Conservation (phyloP, 106 monocot genomes). For the Dactylorhiza incarnata region DNA sequence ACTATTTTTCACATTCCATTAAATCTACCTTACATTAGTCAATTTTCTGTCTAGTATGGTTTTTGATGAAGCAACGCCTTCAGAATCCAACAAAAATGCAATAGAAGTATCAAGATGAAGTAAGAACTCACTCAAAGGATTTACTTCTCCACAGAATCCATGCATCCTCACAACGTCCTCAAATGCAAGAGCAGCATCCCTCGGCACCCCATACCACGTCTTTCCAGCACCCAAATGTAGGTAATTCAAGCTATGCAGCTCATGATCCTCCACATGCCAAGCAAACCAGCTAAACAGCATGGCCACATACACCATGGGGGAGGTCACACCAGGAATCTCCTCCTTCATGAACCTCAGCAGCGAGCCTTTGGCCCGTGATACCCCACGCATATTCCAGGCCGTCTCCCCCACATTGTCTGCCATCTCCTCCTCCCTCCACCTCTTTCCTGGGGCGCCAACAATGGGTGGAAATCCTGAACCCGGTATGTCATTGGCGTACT, state of each 20-base stretch:
- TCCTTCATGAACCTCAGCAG: conserved; percentile 77
- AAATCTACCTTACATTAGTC: neutral
- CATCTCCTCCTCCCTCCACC: conserved; percentile 28
- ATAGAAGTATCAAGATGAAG: neutral
- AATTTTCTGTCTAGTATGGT: neutral
- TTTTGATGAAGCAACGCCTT: neutral
- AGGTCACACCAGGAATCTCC: conserved; percentile 83
- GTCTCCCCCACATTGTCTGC: conserved; percentile 57
- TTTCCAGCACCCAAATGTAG: conserved; percentile 71
- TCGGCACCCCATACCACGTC: conserved; percentile 89
- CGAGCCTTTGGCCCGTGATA: conserved; percentile 54
- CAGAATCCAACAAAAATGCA: neutral
- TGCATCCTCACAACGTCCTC: conserved; percentile 80
- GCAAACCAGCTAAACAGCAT: conserved; percentile 97
- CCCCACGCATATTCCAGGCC: conserved; percentile 82
- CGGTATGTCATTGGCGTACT: conserved; percentile 84
- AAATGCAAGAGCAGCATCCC: conserved; percentile 68
- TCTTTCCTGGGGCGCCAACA: conserved; percentile 1
- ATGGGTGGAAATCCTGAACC: conserved; percentile 58
- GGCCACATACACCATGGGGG: conserved; percentile 81
- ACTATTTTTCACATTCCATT: neutral
- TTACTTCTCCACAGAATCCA: conserved; percentile 71
- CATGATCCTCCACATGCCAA: conserved; percentile 93
- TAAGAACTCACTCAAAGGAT: conserved; percentile 53
- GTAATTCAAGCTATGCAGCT: conserved; percentile 84